Conservation (phyloP, 1,284 basidiomycete genomes). For the Uromyces viciae-fabae region DNA sequence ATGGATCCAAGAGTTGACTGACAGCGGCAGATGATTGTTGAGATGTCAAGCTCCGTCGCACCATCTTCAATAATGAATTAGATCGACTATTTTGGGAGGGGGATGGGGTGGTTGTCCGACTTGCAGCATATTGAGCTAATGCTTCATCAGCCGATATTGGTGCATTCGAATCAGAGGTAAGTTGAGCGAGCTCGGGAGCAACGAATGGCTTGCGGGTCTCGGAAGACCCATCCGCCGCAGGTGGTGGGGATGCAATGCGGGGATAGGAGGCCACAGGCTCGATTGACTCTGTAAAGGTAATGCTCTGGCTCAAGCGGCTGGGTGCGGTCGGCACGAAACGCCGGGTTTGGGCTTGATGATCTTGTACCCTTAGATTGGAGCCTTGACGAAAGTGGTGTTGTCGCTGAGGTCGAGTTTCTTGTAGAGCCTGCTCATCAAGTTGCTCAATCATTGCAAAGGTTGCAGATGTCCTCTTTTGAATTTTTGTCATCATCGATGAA, state of each 20-base stretch:
- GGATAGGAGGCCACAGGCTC: no score
- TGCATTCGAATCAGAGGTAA: neutral
- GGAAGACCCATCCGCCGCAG: no score
- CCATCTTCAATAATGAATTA: neutral
- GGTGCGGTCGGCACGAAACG: neutral
- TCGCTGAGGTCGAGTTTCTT: neutral
- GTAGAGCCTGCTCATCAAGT: neutral
- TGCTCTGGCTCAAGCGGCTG: neutral
- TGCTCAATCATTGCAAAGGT: conserved; percentile 15
- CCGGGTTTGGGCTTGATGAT: neutral
- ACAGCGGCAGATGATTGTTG: no score
- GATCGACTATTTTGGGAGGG: neutral
- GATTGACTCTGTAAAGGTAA: conserved; percentile 1
- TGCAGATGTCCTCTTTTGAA: neutral
- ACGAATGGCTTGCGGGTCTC: no score
- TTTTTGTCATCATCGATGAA: conserved; percentile 7
- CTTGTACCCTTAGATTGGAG: neutral
- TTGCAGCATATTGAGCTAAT: conserved; percentile 1
- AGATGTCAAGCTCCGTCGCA: no score
- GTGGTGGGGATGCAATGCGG: no score
- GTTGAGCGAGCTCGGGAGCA: neutral
- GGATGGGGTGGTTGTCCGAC: neutral
- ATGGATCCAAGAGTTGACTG: no score
- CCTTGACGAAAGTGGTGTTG: neutral
- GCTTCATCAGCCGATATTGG: neutral